These are phyloP conservation scores for Clavispora carvajalis DNA, from an alignment of 805 yeast genomes.

Conservation along the genomic window DNA sequence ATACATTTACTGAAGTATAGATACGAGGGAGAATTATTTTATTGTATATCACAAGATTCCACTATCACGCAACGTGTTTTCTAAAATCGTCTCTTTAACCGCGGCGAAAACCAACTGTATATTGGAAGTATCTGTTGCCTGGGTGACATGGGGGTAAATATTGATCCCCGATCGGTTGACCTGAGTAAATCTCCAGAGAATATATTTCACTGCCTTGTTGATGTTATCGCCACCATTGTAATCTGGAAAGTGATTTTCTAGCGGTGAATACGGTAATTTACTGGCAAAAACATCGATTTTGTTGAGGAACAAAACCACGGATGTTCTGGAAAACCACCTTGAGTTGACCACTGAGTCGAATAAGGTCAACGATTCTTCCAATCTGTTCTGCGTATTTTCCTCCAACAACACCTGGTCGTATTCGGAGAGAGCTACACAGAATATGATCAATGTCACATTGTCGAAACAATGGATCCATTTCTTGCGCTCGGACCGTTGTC, in stretches of 20 bases:
- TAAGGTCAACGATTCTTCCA: slow-evolving; percentile 55
- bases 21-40: too few species aligned
- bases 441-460: slow-evolving; percentile 82
- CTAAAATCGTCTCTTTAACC: slow-evolving; percentile 73
- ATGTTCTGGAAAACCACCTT: slow-evolving; percentile 85
- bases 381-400: slow-evolving; percentile 23
- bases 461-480: slow-evolving; percentile 98
- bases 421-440: slow-evolving; percentile 87
- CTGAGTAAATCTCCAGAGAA: slow-evolving; percentile 84
- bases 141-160: slow-evolving; percentile 87
- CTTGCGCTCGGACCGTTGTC: slow-evolving; percentile 91
- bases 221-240: slow-evolving; percentile 88
- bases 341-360: slow-evolving; percentile 90
- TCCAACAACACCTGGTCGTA: slow-evolving; percentile 81
- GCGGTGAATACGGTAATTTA: slow-evolving; percentile 73
- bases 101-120: slow-evolving; percentile 83
- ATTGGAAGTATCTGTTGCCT: slow-evolving; percentile 90
- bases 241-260: slow-evolving; percentile 81
- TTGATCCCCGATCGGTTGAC: slow-evolving; percentile 77
- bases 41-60: slow-evolving; percentile 57
- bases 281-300: slow-evolving; percentile 88
- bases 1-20: too few species aligned
- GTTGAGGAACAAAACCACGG: slow-evolving; percentile 80
- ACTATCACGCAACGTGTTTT: slow-evolving; percentile 69
- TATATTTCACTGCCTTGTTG: slow-evolving; percentile 86